Conservation (phyloP, 2,329 filamentous ascomycete species). For the Epichloe glyceriae region DNA sequence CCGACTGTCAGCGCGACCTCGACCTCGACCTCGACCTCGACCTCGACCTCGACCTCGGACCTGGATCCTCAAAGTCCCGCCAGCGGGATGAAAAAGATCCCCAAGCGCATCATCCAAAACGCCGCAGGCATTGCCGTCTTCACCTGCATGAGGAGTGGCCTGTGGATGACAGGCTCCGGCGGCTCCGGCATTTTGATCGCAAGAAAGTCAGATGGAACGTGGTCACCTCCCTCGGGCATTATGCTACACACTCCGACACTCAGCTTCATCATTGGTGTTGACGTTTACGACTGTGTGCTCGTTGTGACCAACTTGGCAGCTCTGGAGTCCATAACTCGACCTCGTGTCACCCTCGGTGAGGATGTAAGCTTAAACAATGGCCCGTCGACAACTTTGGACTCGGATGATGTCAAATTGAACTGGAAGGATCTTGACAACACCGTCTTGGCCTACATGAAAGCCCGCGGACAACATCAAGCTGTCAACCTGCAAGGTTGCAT, state of each 20-base stretch:
- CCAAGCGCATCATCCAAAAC: constrained; percentile 70
- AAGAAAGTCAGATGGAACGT: constrained; percentile 71
- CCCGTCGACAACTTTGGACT: constrained; percentile 48
- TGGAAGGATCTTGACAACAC: constrained; percentile 41
- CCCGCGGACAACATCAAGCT: constrained; percentile 40
- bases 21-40: constrained; percentile 17
- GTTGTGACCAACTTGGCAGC: constrained; percentile 82
- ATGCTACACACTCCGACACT: constrained; percentile 80
- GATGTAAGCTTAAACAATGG: constrained; percentile 68
- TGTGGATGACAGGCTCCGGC: constrained; percentile 85
- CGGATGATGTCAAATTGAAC: constrained; percentile 35
- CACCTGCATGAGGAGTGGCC: constrained; percentile 85
- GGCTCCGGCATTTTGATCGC: constrained; percentile 81
- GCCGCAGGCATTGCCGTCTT: constrained; percentile 87
- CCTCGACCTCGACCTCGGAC: constrained; percentile 14
- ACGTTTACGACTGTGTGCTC: constrained; percentile 91
- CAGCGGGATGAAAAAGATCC: constrained; percentile 66
- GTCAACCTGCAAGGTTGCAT: constrained; percentile 45
- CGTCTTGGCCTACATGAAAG: constrained; percentile 46
- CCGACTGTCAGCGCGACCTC: constrained; percentile 6
- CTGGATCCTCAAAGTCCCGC: constrained; percentile 31
- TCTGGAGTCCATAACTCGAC: constrained; percentile 68
- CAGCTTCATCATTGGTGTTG: constrained; percentile 81
- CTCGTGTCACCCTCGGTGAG: constrained; percentile 67
- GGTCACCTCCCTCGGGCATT: constrained; percentile 85